Percentiles rank a stretch among this genome's conserved stretches.
Evolutionary conservation across 148 eudicot species (phyloP).

Genomic region (Heliamphora exappendiculata): DNA sequence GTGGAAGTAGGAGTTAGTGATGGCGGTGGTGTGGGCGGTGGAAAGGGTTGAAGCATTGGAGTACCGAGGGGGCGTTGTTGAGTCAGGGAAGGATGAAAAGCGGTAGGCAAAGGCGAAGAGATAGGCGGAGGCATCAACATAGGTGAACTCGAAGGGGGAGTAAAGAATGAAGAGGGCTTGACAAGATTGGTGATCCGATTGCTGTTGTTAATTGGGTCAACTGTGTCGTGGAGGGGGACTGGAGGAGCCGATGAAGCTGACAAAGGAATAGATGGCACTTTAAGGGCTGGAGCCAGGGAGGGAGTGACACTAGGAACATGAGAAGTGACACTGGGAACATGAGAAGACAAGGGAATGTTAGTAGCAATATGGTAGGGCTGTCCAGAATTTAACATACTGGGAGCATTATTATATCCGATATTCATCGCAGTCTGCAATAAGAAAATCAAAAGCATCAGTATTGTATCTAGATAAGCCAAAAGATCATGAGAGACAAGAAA

Average conservation of each 20-base stretch:
- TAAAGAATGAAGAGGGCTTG: conserved; percentile 57
- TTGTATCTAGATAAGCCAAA: neutral
- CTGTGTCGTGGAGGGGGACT: conserved; percentile 26
- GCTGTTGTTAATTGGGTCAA: conserved; percentile 35
- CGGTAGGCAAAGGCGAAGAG: conserved; percentile 32
- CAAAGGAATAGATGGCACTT: conserved; percentile 31
- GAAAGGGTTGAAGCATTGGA: conserved; percentile 78
- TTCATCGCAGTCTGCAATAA: conserved; percentile 51
- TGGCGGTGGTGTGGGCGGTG: conserved; percentile 68
- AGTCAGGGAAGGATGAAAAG: conserved; percentile 48
- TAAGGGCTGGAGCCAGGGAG: conserved; percentile 31
- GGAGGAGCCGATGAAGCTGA: conserved; percentile 33
- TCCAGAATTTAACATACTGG: conserved; percentile 28
- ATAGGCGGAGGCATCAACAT: conserved; percentile 31
- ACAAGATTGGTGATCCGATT: conserved; percentile 44
- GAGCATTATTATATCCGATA: conserved; percentile 34
- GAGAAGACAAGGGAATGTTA: conserved; percentile 26
- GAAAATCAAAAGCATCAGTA: conserved; percentile 7
- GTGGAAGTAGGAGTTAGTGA: conserved; percentile 48
- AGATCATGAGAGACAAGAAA: neutral
- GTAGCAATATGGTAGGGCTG: conserved; percentile 33
- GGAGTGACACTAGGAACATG: conserved; percentile 31
- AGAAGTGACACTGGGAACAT: conserved; percentile 26
- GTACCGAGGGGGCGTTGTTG: conserved; percentile 50
- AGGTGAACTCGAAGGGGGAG: conserved; percentile 47